Percentiles rank a stretch among this genome's conserved stretches.
These are phyloP conservation scores for Carpinus viminea DNA, from an alignment of 306 rosid species.

Conservation along the genomic window DNA sequence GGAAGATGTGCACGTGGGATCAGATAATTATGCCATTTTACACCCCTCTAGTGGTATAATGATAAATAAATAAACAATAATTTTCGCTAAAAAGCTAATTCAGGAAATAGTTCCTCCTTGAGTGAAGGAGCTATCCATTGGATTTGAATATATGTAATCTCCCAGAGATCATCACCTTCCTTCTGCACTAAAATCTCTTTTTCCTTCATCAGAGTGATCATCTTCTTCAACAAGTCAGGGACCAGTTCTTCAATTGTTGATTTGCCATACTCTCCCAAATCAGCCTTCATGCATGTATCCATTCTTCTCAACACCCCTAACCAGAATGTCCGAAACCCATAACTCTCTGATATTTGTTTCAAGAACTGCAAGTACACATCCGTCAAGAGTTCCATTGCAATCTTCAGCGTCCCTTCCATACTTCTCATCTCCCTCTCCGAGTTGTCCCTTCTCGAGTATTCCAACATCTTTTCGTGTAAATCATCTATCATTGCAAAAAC, in stretches of 20 bases:
- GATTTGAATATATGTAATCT: slow-evolving; percentile 73
- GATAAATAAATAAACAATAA: not conserved
- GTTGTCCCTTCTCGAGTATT: slow-evolving; percentile 80
- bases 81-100: slow-evolving; percentile 10
- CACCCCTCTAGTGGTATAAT: not conserved
- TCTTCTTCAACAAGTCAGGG: slow-evolving; percentile 67
- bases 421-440: slow-evolving; percentile 89
- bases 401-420: slow-evolving; percentile 84
- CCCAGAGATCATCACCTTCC: slow-evolving; percentile 88
- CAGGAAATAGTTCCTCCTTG: slow-evolving; percentile 85
- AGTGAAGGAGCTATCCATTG: slow-evolving; percentile 88
- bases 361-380: slow-evolving; percentile 69
- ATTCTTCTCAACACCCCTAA: slow-evolving; percentile 83
- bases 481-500: slow-evolving; percentile 90
- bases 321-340: slow-evolving; percentile 75
- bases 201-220: slow-evolving; percentile 71
- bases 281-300: slow-evolving; percentile 94
- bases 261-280: slow-evolving; percentile 67
- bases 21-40: not conserved
- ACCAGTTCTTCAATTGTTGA: slow-evolving; percentile 54
- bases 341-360: slow-evolving; percentile 55
- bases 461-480: slow-evolving; percentile 88
- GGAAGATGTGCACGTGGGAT: not conserved
- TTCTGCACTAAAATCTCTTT: slow-evolving; percentile 49
- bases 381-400: slow-evolving; percentile 70